Evolutionary conservation across 306 rosid genomes (phyloP), one percentile per base, ranked within the genome.

Genomic region (Fragaria iinumae): DNA sequence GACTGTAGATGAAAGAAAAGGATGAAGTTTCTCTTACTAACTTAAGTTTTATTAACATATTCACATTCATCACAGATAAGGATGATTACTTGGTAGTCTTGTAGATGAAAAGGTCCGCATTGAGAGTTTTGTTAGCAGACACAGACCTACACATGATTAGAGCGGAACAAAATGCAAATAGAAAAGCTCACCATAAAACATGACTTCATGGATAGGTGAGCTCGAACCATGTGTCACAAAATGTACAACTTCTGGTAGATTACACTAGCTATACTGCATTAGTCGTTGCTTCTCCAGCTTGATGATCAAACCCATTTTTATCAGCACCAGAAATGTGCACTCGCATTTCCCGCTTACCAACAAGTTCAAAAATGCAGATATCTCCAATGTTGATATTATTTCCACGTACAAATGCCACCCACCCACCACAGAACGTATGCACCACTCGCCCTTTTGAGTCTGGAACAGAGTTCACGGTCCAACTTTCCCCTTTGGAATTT

Each of bases 341-440:
- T 27, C 80, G 88, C 90, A 93, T 84, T 75, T 91, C 93, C 70
- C 80, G 79, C 72, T 85, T 82, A 57, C 81, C 87, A 69, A 93
- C 86, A 7, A 93, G 90, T 86, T 93, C 98, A 55, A 93, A 93
- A 39, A 90, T 90, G 90, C 97, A 91, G 0, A 92, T 78, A 82
- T 93, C 98, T 55, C 97, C 97, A 38, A 90, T 77, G 66, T 91
- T 88, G 57, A 91, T 69, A 79, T 88, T 89, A 73, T 93, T 91
- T 65, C 86, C 96, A 11, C 98, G 96, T 76, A 93, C 98, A 77
- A 93, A 93, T 12, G 98, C 90, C 92, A 90, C 84, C 98, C 98
- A 91, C 25, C 98, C 98, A 63, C 98, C 98, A 44, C 98, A 93
- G 77, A 93, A 90, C 11, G 97, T 93, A 86, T 90, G 93, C 77